A percentile compares a stretch with the other conserved stretches of the same genome.
Conservation (phyloP, 2,329 filamentous ascomycete species). For the Xylaria sp. region DNA sequence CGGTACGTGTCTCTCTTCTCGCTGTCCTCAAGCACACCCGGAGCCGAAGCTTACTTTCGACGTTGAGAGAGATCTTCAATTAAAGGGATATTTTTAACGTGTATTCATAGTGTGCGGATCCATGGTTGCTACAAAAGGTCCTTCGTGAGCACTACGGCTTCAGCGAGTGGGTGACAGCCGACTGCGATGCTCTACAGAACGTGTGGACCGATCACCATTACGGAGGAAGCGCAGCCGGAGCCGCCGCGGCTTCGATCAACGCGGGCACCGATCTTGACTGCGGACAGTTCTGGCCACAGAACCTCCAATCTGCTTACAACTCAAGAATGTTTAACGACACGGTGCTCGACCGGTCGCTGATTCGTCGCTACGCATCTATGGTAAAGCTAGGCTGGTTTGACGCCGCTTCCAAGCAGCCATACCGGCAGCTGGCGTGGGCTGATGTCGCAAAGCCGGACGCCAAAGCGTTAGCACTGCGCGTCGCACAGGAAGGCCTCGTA, state of each 20-base stretch:
- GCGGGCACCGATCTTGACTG: slow-evolving; percentile 47
- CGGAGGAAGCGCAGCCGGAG: slow-evolving; percentile 41
- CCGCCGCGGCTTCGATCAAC: slow-evolving; percentile 43
- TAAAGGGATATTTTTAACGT: background rate
- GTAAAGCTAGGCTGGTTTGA: slow-evolving; percentile 65
- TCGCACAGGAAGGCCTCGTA: slow-evolving; percentile 54
- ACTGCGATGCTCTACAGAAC: slow-evolving; percentile 68
- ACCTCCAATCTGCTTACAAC: slow-evolving; percentile 40
- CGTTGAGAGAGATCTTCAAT: background rate
- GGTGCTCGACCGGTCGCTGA: slow-evolving; percentile 55
- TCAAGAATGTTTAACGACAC: slow-evolving; percentile 49
- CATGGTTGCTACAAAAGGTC: slow-evolving; percentile 63
- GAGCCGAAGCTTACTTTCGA: too few relatives aligned
- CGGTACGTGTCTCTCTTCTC: too few relatives aligned
- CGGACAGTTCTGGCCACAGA: slow-evolving; percentile 39
- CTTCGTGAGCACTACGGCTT: slow-evolving; percentile 70
- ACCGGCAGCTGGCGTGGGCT: slow-evolving; percentile 57
- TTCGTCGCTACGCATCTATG: slow-evolving; percentile 59
- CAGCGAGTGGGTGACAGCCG: slow-evolving; percentile 65
- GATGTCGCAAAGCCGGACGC: slow-evolving; percentile 62
- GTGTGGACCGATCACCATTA: slow-evolving; percentile 55
- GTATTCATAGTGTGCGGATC: slow-evolving; percentile 56
- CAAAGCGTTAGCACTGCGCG: slow-evolving; percentile 60
- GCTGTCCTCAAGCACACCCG: too few relatives aligned
- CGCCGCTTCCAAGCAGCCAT: slow-evolving; percentile 49